Evolutionary conservation across 352 stramenopile species (phyloP).

Genomic region (Phytophthora constricta): DNA sequence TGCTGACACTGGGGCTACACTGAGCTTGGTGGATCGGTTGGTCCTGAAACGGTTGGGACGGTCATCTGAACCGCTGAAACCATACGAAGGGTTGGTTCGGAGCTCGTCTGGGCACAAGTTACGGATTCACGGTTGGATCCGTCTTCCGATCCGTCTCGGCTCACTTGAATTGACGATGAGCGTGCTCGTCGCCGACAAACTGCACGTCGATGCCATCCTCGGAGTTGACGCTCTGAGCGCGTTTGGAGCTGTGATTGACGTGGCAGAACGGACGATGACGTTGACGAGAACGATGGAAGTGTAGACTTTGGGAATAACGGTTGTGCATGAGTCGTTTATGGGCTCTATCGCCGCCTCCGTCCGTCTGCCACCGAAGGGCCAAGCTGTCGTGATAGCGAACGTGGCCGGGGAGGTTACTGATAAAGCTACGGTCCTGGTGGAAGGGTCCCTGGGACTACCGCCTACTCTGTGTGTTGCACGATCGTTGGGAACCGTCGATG

Average conservation of each 20-base stretch:
- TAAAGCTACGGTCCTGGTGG: neutral
- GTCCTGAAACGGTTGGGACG: neutral
- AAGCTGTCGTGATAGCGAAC: slow-evolving; percentile 1
- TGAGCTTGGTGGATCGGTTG: neutral
- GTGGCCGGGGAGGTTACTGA: neutral
- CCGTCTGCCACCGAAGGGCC: neutral
- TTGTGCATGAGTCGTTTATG: slow-evolving; percentile 2
- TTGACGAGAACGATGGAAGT: neutral
- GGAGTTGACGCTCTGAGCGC: neutral
- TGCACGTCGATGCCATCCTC: slow-evolving; percentile 1
- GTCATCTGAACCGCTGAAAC: neutral
- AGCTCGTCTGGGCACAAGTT: neutral
- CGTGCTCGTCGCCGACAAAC: neutral
- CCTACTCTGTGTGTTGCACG: neutral
- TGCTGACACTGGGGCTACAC: slow-evolving; percentile 2
- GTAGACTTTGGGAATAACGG: neutral
- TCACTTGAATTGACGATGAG: neutral
- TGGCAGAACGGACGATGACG: neutral
- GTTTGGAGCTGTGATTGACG: slow-evolving; percentile 4
- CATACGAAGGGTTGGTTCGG: neutral
- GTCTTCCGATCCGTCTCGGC: neutral
- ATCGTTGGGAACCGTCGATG: slow-evolving; percentile 2
- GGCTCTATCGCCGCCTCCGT: neutral
- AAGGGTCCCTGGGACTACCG: neutral
- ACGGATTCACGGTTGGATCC: neutral